These are phyloP conservation scores for Colletotrichum simmondsii DNA, from an alignment of 2,329 filamentous ascomycete genomes.

Conservation along the genomic window DNA sequence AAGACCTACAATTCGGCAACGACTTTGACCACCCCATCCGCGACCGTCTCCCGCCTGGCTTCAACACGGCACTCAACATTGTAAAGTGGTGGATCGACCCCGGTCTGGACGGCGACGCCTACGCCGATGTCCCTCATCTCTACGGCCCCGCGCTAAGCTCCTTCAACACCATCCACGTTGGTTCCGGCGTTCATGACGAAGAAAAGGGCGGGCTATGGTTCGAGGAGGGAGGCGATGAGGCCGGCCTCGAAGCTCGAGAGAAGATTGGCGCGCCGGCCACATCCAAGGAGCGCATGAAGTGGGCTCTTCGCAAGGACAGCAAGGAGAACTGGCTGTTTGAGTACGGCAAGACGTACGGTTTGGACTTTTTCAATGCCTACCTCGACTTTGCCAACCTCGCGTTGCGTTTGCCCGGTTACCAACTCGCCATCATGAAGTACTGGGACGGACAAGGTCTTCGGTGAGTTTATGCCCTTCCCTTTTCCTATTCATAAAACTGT, in stretches of 20 bases:
- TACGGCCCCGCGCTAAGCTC: slow-evolving; percentile 85
- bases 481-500: slow-evolving; percentile 12
- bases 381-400: slow-evolving; percentile 84
- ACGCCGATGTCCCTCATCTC: slow-evolving; percentile 86
- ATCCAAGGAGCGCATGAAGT: slow-evolving; percentile 67
- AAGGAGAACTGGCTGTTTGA: slow-evolving; percentile 66
- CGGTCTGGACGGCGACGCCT: slow-evolving; percentile 88
- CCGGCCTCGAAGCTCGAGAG: slow-evolving; percentile 58
- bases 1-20: slow-evolving; percentile 90
- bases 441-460: slow-evolving; percentile 83
- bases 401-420: slow-evolving; percentile 77
- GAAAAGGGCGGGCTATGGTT: slow-evolving; percentile 65
- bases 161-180: slow-evolving; percentile 81
- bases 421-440: slow-evolving; percentile 78
- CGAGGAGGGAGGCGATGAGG: slow-evolving; percentile 73
- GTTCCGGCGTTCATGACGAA: slow-evolving; percentile 60
- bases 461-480: slow-evolving; percentile 59
- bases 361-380: slow-evolving; percentile 90
- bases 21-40: slow-evolving; percentile 94
- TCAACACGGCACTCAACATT: slow-evolving; percentile 84
- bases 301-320: slow-evolving; percentile 61
- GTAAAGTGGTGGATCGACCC: slow-evolving; percentile 94
- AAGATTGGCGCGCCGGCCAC: slow-evolving; percentile 62
- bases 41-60: slow-evolving; percentile 86
- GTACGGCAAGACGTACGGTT: slow-evolving; percentile 61